A percentile compares a stretch with the other conserved stretches of the same genome.
Evolutionary conservation across 306 rosid species (phyloP).

Genomic region (Prunus davidiana): DNA sequence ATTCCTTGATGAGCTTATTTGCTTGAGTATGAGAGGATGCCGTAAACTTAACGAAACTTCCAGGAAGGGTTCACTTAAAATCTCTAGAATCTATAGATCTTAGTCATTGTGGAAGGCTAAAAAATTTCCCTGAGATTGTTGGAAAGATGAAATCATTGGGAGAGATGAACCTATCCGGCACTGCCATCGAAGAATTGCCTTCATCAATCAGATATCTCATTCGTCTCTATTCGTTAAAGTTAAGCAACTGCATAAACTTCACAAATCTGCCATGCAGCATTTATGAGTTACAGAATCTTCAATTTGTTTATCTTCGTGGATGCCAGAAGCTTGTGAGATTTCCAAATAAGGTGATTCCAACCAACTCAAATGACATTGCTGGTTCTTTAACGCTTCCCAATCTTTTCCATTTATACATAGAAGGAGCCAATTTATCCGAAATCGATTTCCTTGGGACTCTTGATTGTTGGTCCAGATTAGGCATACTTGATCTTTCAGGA

Average conservation of each 20-base stretch:
- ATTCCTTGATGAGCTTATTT: not conserved
- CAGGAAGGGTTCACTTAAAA: not conserved
- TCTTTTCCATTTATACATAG: not conserved
- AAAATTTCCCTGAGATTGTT: slow-evolving; percentile 5
- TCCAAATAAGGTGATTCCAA: not conserved
- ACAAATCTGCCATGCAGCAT: not conserved
- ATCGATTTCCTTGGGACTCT: not conserved
- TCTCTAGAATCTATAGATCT: not conserved
- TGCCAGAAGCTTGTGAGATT: not conserved
- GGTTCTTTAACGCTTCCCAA: not conserved
- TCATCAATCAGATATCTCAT: not conserved
- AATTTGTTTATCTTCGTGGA: not conserved
- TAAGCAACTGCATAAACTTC: not conserved
- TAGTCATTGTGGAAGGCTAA: not conserved
- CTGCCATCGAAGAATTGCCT: not conserved
- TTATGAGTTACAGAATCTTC: not conserved
- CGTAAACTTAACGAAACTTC: not conserved
- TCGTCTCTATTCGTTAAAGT: not conserved
- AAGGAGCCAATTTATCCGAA: not conserved
- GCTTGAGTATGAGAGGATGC: not conserved
- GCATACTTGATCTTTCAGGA: not conserved
- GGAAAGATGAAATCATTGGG: not conserved
- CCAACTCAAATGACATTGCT: too few relatives aligned
- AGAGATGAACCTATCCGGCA: not conserved
- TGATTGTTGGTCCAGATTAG: not conserved